Percentiles rank a stretch among this genome's conserved stretches.
Evolutionary conservation across 169 alveolate genomes (phyloP).

Genomic region (Eimeria sp.): DNA sequence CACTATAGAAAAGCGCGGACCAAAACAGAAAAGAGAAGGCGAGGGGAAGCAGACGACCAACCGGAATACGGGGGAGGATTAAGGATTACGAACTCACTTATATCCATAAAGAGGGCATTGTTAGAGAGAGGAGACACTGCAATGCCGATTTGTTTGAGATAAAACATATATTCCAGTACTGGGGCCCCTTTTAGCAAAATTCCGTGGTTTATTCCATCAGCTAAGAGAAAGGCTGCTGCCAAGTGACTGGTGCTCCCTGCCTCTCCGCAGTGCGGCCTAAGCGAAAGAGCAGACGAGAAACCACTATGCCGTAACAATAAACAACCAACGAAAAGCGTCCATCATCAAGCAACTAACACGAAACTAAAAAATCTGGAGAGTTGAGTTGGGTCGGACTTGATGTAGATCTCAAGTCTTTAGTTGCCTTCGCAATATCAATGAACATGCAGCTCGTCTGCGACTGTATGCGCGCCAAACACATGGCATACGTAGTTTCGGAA

Average conservation of each 20-base stretch:
- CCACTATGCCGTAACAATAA: background rate
- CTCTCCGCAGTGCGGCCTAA: constrained; percentile 97
- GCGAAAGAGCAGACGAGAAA: constrained; percentile 38
- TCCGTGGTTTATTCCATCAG: constrained; percentile 96
- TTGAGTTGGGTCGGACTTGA: background rate
- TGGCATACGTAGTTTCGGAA: background rate
- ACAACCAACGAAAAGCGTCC: background rate
- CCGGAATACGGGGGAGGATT: background rate
- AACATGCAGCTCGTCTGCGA: background rate
- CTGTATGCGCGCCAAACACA: background rate
- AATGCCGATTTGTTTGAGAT: constrained; percentile 95
- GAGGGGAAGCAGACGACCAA: background rate
- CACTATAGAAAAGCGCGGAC: background rate
- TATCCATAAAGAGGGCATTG: constrained; percentile 91
- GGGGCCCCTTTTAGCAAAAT: constrained; percentile 90
- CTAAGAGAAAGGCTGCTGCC: constrained; percentile 92
- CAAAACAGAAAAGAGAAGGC: background rate
- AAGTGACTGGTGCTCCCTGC: constrained; percentile 94
- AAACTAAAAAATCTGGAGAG: background rate
- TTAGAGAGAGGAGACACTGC: constrained; percentile 97
- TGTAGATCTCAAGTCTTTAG: background rate
- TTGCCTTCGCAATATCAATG: background rate
- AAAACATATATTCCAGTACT: constrained; percentile 93
- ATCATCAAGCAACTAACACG: background rate
- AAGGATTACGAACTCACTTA: constrained; percentile 33